phyloP scores from a whole-genome alignment of 1,284 basidiomycete genomes.

The Ganoderma multipileum region DNA sequence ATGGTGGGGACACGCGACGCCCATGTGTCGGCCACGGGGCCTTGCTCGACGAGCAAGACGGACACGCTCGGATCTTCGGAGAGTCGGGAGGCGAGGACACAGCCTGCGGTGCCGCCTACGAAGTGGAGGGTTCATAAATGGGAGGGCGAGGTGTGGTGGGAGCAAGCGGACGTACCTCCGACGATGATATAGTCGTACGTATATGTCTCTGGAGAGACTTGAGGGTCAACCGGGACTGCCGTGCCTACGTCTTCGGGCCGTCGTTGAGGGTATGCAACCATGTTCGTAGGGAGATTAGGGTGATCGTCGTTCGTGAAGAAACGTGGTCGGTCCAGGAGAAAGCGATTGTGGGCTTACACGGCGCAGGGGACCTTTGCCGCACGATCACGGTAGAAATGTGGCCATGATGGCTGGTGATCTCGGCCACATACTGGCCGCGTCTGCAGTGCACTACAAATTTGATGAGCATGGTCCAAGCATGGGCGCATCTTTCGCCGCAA shows the following conservation, averaged over 20 bases:
- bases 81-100: constrained; percentile 44
- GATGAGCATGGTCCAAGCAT: background rate
- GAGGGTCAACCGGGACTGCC: background rate
- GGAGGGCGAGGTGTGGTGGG: background rate
- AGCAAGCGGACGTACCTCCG: constrained; percentile 21
- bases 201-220: background rate
- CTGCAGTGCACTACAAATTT: background rate
- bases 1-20: constrained; percentile 43
- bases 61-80: constrained; percentile 34
- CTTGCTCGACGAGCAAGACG: constrained; percentile 45
- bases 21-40: constrained; percentile 43
- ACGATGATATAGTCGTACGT: constrained; percentile 36
- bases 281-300: background rate
- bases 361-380: background rate
- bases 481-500: background rate
- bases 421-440: background rate
- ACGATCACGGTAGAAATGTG: background rate
- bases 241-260: constrained; percentile 18
- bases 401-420: background rate
- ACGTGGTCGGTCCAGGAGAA: background rate
- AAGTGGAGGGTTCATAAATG: background rate
- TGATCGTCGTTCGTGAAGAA: background rate
- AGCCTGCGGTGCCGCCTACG: constrained; percentile 44
- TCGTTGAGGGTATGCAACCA: background rate
- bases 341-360: background rate